These are phyloP conservation scores for Diaporthe citri DNA, from an alignment of 2,329 filamentous ascomycete species.

Conservation along the genomic window DNA sequence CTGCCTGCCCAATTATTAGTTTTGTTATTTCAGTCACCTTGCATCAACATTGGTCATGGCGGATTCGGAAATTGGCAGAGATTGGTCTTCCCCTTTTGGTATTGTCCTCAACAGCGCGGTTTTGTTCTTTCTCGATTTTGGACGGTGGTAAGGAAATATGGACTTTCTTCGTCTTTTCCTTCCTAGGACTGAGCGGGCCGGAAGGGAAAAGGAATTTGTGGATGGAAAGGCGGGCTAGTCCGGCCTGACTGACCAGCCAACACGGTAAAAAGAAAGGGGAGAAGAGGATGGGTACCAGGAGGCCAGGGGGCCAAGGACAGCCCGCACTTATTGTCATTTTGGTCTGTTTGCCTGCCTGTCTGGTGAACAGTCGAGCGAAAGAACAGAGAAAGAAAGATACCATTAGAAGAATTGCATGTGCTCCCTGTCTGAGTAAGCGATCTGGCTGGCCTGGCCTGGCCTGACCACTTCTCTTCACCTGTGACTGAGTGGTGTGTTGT, in stretches of 20 bases:
- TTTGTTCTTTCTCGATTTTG: not conserved
- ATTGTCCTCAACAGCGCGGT: not conserved
- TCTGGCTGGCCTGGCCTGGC: not conserved
- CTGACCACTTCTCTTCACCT: no score
- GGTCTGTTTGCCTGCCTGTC: not conserved
- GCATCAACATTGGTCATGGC: slow-evolving; percentile 15
- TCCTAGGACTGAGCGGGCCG: not conserved
- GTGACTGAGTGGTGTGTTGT: not conserved
- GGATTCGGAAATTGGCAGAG: not conserved
- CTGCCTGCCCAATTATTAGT: not conserved
- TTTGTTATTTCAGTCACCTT: not conserved
- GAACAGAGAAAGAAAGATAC: slow-evolving; percentile 13
- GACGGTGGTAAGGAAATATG: not conserved
- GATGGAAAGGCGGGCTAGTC: not conserved
- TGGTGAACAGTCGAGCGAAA: not conserved
- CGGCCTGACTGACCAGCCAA: not conserved
- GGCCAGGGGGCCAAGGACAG: not conserved
- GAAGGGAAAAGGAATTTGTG: not conserved
- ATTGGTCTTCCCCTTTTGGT: not conserved
- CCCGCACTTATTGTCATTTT: not conserved
- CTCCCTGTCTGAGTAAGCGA: not conserved
- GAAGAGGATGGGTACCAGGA: not conserved
- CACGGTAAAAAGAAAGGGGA: not conserved
- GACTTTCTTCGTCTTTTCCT: not conserved
- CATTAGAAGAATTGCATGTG: slow-evolving; percentile 22